Evolutionary conservation across 2,329 filamentous ascomycete genomes (phyloP), one percentile per base, ranked within the genome.

Genomic region (Ceratocystis papillata): DNA sequence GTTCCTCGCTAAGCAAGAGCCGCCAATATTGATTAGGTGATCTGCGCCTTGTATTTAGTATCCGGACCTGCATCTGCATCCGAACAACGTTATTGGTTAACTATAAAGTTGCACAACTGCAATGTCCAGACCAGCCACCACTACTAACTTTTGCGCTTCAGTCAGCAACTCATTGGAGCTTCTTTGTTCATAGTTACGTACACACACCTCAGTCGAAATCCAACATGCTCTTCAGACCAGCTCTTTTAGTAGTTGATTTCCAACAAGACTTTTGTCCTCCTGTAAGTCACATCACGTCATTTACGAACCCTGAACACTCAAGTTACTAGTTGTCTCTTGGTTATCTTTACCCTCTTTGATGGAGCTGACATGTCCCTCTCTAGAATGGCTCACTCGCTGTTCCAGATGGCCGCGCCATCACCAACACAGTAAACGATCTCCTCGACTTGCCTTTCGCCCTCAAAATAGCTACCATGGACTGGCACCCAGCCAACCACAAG

Each of bases 201-300:
- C 10, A 41, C 48, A 53, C 10, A 28, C 2, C 48, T 22, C 48
- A 5, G 6, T 22, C 48, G 3, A 53, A 15, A 28, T 59, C 55
- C 59, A 46, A 37, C 72, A 71, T 69, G 71, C 5, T 68, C 3
- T 81, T 81, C 68, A 77, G 72, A 62, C 79, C 82, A 2, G 82
- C 82, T 1, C 76, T 85, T 28, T 76, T 96, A 61, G 81, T 96
- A 10, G 87, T 96, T 64, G 92, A 96, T 75, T 81, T 96, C 73
- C 94, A 97, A 76, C 88, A 96, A 75, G 93, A 97, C 78, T 97
- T 96, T 75, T 96, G 90, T 75, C 89, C 89, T 67, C 91, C 92
- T 12, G 90, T 94, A 77, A 77, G 86, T 77, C 48, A 25, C 46
- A 1, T 6, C 20, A 48, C 46, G 10, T 6, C 20, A 48, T 55